Evolutionary conservation across 2,329 filamentous ascomycete genomes (phyloP), one percentile per base, ranked within the genome.

Genomic region (Aspergillus hiratsukae): DNA sequence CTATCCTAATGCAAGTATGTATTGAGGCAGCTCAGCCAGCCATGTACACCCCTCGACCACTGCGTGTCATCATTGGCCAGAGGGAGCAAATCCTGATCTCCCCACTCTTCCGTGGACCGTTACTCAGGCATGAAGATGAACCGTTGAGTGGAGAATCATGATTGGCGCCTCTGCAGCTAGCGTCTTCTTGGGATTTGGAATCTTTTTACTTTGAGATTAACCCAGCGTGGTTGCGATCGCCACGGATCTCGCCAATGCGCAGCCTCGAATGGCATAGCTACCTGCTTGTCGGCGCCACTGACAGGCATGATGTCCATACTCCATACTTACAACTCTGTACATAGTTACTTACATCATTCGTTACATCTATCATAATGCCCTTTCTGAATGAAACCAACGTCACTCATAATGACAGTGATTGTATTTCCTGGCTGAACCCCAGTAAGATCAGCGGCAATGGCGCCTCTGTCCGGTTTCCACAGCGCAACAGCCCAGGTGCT

Each of bases 101-200:
- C 58, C 60, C 61, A 60, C 58, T 54, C 53, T 17, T 55, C 58
- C 61, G 53, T 64, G 58, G 60, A 51, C 62, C 61, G 60, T 63
- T 62, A 57, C 57, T 51, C 56, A 56, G 54, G 51, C 46, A 58
- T 55, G 59, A 61, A 60, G 58, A 45, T 46, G 43, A 46, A 46
- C 58, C 55, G 59, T 63, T 52, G 28, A 57, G 60, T 57, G 63
- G 60, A 51, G 61, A 17, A 49, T 49, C 50, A 59, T 64, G 63
- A 64, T 64, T 64, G 60, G 63, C 56, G 53, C 46, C 56, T 54
- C 28, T 43, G 49, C 23, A 40, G 49, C 52, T 61, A 59, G 59
- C 55, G 57, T 40, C 55, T 37, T 52, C 48, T 57, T 43, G 59
- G 50, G 54, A 66, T 66, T 66, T 64, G 61, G 56, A 66, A 66